Evolutionary conservation across 2,329 filamentous ascomycete genomes (phyloP), one percentile per base, ranked within the genome.

Genomic region (Exophiala sp.): DNA sequence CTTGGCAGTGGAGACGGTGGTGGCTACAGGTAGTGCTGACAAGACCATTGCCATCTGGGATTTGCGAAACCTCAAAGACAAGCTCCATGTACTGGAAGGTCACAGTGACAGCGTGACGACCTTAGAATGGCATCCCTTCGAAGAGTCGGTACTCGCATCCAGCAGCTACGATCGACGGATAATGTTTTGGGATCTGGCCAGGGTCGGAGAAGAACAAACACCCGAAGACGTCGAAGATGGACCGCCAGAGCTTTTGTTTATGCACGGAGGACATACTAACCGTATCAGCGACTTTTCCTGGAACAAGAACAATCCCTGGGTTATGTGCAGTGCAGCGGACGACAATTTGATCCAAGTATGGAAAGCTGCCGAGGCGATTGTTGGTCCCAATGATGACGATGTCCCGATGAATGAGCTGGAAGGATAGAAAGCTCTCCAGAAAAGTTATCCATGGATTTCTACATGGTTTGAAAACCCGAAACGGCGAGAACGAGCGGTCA

Each of bases 211-310:
- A 66, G 94, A 99, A 74, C 94, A 97, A 72, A 86, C 89, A 9
- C 90, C 91, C 2, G 95, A 99, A 62, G 94, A 99, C 71, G 87
- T 87, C 46, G 92, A 97, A 64, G 94, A 99, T 68, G 94, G 94
- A 0, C 89, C 91, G 1, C 92, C 94, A 47, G 94, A 99, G 72
- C 78, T 99, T 88, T 77, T 99, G 1, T 99, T 99, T 74, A 97
- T 99, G 91, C 94, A 99, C 66, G 94, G 94, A 57, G 94, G 94
- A 32, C 95, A 99, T 75, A 99, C 94, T 9, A 96, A 96, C 73
- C 88, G 95, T 62, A 84, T 99, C 58, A 91, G 89, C 34, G 95
- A 99, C 72, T 99, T 99, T 68, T 92, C 88, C 73, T 99, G 92
- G 92, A 99, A 99, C 72, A 84, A 85, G 63, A 96, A 95, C 69